Conservation (phyloP, 129 eudicot genomes). For the Tagetes erecta region DNA sequence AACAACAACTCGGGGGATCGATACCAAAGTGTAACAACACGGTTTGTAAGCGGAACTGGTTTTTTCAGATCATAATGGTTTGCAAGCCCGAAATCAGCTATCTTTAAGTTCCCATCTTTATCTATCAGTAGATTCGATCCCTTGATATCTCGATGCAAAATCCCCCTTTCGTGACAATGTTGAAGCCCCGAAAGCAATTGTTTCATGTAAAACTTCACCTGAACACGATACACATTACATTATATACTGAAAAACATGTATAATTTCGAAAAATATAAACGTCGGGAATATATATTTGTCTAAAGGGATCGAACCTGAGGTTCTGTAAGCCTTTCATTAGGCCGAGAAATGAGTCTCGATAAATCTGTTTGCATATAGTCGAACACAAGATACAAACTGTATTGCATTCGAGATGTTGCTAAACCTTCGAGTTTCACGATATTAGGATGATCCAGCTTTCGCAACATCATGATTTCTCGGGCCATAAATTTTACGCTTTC, state of each 20-base stretch:
- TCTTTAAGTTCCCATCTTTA: conserved; percentile 57
- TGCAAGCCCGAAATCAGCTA: conserved; percentile 72
- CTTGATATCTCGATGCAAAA: conserved; percentile 69
- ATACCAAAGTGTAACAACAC: conserved; percentile 80
- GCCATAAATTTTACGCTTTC: conserved; percentile 79
- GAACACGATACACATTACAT: conserved; percentile 2
- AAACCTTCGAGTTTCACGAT: conserved; percentile 70
- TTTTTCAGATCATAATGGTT: conserved; percentile 48
- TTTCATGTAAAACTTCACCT: conserved; percentile 66
- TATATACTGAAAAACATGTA: no score
- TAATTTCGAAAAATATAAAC: no score
- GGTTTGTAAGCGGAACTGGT: conserved; percentile 52
- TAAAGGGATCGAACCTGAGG: conserved; percentile 46
- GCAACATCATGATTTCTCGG: conserved; percentile 62
- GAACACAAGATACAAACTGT: conserved; percentile 60
- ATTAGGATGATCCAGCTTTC: conserved; percentile 71
- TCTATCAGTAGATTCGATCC: conserved; percentile 67
- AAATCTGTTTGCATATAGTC: conserved; percentile 69
- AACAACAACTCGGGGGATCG: conserved; percentile 68
- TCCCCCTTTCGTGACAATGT: conserved; percentile 74
- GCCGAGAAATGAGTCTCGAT: conserved; percentile 49
- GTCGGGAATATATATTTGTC: background rate
- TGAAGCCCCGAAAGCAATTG: conserved; percentile 69
- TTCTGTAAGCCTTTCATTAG: conserved; percentile 55
- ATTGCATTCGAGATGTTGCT: conserved; percentile 72